A percentile compares a stretch with the other conserved stretches of the same genome.
Evolutionary conservation across 176 grass and related monocot species (phyloP).

Genomic region (Musa acuminata): DNA sequence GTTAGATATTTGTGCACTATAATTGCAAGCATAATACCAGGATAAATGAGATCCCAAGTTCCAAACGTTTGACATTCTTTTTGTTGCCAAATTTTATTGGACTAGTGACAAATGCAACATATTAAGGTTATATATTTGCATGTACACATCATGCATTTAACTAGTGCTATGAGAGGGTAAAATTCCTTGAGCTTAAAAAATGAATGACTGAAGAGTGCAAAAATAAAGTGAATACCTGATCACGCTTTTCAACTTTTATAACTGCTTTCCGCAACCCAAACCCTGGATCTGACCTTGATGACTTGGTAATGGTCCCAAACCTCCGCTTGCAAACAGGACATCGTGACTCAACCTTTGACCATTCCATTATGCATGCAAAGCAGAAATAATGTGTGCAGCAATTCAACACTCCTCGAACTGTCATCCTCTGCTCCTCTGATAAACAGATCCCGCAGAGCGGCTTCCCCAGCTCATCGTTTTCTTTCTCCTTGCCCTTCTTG

Average conservation of each 20-base stretch:
- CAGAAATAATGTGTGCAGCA: slow-evolving; percentile 95
- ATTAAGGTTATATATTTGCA: no score
- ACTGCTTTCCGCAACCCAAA: slow-evolving; percentile 38
- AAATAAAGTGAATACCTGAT: slow-evolving; percentile 62
- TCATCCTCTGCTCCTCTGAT: slow-evolving; percentile 59
- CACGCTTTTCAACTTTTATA: slow-evolving; percentile 70
- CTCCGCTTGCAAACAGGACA: slow-evolving; percentile 86
- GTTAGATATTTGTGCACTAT: no score
- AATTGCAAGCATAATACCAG: no score
- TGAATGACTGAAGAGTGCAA: slow-evolving; percentile 3
- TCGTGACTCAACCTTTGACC: slow-evolving; percentile 88
- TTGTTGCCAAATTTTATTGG: no score
- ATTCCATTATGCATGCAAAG: slow-evolving; percentile 80
- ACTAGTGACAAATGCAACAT: no score
- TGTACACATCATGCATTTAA: no score
- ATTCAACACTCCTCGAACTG: slow-evolving; percentile 57
- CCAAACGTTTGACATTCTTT: no score
- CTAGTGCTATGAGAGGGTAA: no score
- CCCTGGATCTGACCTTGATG: slow-evolving; percentile 51
- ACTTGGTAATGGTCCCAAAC: slow-evolving; percentile 82
- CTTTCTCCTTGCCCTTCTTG: slow-evolving; percentile 64
- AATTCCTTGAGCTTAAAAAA: not conserved
- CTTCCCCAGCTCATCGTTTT: slow-evolving; percentile 44
- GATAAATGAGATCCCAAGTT: no score
- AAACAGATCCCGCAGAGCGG: slow-evolving; percentile 75